phyloP scores from a whole-genome alignment of 2,329 filamentous ascomycete genomes.

The Drechslerella dactyloides region DNA sequence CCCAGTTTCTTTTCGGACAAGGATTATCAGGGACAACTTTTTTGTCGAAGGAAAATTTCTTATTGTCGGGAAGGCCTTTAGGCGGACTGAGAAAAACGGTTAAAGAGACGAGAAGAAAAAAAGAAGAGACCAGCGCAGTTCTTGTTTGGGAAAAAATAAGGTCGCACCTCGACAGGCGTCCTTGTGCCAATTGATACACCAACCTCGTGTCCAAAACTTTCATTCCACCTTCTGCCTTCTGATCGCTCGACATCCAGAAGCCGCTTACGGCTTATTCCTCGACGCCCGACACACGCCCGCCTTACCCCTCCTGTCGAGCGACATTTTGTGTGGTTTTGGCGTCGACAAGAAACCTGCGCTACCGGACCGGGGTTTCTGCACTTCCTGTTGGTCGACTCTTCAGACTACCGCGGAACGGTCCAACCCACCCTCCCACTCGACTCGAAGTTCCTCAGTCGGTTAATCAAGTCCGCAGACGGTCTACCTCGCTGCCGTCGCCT shows the following conservation, averaged over 20 bases:
- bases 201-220: conserved; percentile 41
- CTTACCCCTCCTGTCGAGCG: conserved; percentile 10
- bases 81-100: conserved; percentile 43
- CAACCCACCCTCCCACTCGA: conserved; percentile 43
- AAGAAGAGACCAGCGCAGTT: conserved; percentile 26
- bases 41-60: conserved; percentile 13
- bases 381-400: conserved; percentile 43
- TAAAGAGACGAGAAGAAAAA: conserved; percentile 44
- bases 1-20: conserved; percentile 48
- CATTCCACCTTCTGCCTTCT: conserved; percentile 21
- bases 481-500: not conserved
- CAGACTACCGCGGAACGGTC: conserved; percentile 47
- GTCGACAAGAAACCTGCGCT: conserved; percentile 43
- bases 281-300: conserved; percentile 24
- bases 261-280: conserved; percentile 26
- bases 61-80: conserved; percentile 12
- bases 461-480: conserved; percentile 26
- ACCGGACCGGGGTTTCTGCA: conserved; percentile 47
- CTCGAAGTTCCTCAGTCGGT: conserved; percentile 45
- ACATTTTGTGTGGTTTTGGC: conserved; percentile 29
- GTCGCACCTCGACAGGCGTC: conserved; percentile 29
- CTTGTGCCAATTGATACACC: conserved; percentile 32
- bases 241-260: conserved; percentile 18
- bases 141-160: conserved; percentile 50
- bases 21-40: conserved; percentile 52